Percentiles rank a stretch among this genome's conserved stretches.
Evolutionary conservation across 2,329 filamentous ascomycete species (phyloP).

Genomic region (Talaromyces atroroseus): DNA sequence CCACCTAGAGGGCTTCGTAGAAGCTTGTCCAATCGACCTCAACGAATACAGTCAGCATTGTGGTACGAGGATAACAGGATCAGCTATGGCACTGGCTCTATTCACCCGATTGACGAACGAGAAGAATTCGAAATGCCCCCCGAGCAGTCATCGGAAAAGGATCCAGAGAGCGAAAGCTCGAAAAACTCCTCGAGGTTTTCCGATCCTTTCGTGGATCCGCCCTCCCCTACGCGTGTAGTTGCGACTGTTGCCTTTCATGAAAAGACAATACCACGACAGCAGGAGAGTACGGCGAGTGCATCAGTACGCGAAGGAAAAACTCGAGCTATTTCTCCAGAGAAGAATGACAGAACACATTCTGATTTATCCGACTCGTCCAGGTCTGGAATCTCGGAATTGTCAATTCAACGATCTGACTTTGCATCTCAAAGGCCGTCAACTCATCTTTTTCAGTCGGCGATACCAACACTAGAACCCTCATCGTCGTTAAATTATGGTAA

Average conservation of each 20-base stretch:
- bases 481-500: conserved; percentile 15
- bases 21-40: conserved; percentile 31
- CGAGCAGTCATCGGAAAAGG: conserved; percentile 10
- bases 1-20: conserved; percentile 36
- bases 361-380: conserved; percentile 51
- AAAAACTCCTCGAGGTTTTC: conserved; percentile 15
- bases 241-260: conserved; percentile 16
- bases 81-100: conserved; percentile 48
- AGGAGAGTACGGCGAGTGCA: conserved; percentile 2
- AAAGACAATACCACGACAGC: conserved; percentile 5
- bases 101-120: conserved; percentile 59
- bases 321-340: conserved; percentile 44
- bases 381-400: conserved; percentile 36
- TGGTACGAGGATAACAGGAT: conserved; percentile 46
- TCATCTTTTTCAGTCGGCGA: conserved; percentile 17
- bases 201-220: conserved; percentile 26
- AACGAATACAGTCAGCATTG: conserved; percentile 30
- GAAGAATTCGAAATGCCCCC: conserved; percentile 51
- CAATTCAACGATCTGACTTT: conserved; percentile 17
- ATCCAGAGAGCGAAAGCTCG: conserved; percentile 17
- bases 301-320: conserved; percentile 19
- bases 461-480: conserved; percentile 19
- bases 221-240: conserved; percentile 11
- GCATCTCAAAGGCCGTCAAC: conserved; percentile 34
- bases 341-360: conserved; percentile 52